Conservation (phyloP, 2,329 filamentous ascomycete genomes). For the Coniella lustricola region DNA sequence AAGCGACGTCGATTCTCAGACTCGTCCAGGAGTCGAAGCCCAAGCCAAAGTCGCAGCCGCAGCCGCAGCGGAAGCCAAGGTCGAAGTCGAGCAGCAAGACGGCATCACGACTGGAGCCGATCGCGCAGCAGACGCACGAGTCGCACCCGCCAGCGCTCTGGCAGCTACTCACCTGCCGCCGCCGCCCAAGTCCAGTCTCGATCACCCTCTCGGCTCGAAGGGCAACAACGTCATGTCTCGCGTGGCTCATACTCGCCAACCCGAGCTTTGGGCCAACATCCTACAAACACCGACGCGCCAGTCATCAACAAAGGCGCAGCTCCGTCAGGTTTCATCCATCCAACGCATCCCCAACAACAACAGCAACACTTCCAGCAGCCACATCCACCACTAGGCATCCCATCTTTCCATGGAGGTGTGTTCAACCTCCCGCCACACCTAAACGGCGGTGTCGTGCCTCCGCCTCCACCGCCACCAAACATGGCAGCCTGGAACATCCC, state of each 20-base stretch:
- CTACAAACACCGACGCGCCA: not conserved
- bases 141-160: constrained; percentile 21
- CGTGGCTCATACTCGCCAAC: constrained; percentile 17
- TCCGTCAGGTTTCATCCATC: constrained; percentile 13
- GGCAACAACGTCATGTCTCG: constrained; percentile 25
- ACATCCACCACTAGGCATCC: constrained; percentile 21
- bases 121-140: constrained; percentile 19
- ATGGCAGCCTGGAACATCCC: constrained; percentile 16
- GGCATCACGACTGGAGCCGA: not conserved
- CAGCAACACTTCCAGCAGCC: constrained; percentile 12
- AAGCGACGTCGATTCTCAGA: constrained; percentile 34
- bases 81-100: constrained; percentile 15
- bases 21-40: constrained; percentile 22
- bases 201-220: constrained; percentile 19
- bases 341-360: constrained; percentile 7
- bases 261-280: not conserved
- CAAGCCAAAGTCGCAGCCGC: constrained; percentile 4
- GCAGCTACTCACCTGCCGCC: constrained; percentile 14
- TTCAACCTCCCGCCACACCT: constrained; percentile 15
- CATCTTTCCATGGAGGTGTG: constrained; percentile 14
- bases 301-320: not conserved
- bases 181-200: constrained; percentile 16
- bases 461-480: constrained; percentile 15
- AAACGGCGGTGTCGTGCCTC: constrained; percentile 9
- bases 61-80: too few species aligned